Percentiles rank a stretch among this genome's conserved stretches.
Evolutionary conservation across 2,329 filamentous ascomycete species (phyloP).

Genomic region (Venturia asperata): DNA sequence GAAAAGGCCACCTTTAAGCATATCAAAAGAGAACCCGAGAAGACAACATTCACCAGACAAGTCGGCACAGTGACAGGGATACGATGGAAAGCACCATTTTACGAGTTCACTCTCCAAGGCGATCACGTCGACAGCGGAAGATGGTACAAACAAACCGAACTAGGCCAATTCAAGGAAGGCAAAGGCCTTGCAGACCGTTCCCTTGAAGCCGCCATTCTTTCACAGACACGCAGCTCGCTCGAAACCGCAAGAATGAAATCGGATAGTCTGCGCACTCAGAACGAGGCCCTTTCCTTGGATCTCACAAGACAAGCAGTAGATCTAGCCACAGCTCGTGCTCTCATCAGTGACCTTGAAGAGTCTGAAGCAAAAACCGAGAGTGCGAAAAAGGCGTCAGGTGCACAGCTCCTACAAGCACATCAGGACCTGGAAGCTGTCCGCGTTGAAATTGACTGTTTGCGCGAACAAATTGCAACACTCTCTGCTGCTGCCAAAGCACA

Average conservation of each 20-base stretch:
- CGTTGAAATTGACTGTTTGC: neutral
- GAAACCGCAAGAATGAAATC: neutral
- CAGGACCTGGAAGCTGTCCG: neutral
- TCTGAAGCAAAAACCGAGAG: neutral
- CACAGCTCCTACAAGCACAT: neutral
- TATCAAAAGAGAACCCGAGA: neutral
- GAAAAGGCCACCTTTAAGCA: conserved; percentile 2
- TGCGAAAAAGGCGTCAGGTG: neutral
- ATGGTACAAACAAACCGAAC: conserved; percentile 8
- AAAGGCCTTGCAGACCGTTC: neutral
- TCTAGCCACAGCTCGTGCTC: neutral
- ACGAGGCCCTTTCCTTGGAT: neutral
- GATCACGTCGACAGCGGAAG: neutral
- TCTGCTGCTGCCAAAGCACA: neutral
- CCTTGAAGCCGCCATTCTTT: neutral
- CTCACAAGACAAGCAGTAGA: neutral
- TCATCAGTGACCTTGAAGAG: neutral
- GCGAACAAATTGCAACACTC: neutral
- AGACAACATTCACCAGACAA: neutral
- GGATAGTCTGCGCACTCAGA: neutral
- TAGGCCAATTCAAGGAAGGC: neutral
- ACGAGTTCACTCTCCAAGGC: neutral
- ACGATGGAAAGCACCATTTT: neutral
- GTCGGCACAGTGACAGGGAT: neutral
- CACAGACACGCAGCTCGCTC: neutral